Conservation (phyloP, 208 protist species). For the Acanthamoeba castellanii region DNA sequence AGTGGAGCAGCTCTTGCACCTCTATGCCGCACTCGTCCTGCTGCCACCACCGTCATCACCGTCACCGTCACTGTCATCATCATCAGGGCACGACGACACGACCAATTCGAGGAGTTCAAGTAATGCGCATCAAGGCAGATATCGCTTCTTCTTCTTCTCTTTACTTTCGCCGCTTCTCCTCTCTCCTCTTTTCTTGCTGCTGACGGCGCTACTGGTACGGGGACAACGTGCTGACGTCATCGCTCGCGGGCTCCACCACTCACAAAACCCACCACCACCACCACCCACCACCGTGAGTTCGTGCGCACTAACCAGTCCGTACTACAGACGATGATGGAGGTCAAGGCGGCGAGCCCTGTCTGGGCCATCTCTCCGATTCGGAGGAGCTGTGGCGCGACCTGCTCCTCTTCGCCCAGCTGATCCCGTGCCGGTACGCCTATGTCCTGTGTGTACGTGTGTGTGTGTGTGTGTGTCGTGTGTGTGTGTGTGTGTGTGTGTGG, state of each 20-base stretch:
- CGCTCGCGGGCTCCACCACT: no score
- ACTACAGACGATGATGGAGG: background rate
- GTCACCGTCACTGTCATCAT: no score
- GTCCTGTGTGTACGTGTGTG: no score
- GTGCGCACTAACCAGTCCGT: no score
- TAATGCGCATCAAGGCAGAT: conserved; percentile 22
- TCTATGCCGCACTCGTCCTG: conserved; percentile 17
- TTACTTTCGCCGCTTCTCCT: background rate
- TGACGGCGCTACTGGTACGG: no score
- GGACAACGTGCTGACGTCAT: no score
- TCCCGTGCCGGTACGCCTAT: background rate
- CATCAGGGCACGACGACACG: no score
- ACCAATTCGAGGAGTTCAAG: background rate
- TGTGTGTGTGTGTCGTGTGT: no score
- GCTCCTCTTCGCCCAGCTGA: conserved; percentile 20
- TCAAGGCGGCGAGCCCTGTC: background rate
- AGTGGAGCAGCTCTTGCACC: background rate
- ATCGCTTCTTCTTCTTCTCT: background rate
- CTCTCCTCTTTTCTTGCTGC: no score
- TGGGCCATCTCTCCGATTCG: background rate
- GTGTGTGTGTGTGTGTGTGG: no score
- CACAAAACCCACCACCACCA: no score
- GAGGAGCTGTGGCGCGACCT: background rate
- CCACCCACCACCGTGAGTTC: no score
- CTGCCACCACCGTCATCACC: background rate